A percentile compares a stretch with the other conserved stretches of the same genome.
Conservation (phyloP, 257 asterid genomes). For the Cynanchum wilfordii region DNA sequence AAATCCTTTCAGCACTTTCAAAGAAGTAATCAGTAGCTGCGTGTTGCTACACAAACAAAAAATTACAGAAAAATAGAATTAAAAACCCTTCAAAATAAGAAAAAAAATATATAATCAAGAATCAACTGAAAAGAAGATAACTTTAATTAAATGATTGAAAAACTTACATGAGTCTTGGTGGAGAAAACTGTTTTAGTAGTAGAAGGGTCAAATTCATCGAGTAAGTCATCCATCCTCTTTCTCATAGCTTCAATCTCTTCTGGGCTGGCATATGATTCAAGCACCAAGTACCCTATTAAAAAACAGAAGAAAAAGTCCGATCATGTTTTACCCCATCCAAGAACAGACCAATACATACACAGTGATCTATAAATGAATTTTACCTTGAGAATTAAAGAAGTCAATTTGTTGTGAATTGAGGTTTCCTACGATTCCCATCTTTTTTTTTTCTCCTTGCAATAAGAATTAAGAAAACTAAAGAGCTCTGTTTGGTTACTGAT, state of each 20-base stretch:
- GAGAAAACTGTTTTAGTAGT: conserved; percentile 67
- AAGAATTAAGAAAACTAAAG: neutral
- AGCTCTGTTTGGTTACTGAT: neutral
- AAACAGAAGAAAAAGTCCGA: neutral
- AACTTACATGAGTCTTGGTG: conserved; percentile 74
- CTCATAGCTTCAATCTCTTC: conserved; percentile 61
- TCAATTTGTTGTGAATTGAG: conserved; percentile 27
- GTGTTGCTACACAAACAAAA: conserved; percentile 42
- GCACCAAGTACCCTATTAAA: conserved; percentile 58
- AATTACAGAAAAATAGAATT: neutral
- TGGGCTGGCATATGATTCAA: conserved; percentile 64
- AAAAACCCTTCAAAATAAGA: neutral
- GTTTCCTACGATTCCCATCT: conserved; percentile 31
- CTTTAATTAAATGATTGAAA: neutral
- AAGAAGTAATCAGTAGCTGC: conserved; percentile 73
- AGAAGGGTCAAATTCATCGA: conserved; percentile 64
- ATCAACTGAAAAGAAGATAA: neutral
- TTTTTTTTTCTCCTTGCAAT: neutral
- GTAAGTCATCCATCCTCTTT: conserved; percentile 60
- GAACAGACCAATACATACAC: neutral
- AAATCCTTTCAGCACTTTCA: conserved; percentile 88
- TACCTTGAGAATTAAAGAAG: conserved; percentile 41
- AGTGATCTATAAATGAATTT: neutral
- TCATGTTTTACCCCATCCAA: neutral
- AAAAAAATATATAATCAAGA: neutral